Base-by-base conservation (phyloP, 371 early-diverging fungal genomes). In the Neoconidiobolus thromboides region DNA sequence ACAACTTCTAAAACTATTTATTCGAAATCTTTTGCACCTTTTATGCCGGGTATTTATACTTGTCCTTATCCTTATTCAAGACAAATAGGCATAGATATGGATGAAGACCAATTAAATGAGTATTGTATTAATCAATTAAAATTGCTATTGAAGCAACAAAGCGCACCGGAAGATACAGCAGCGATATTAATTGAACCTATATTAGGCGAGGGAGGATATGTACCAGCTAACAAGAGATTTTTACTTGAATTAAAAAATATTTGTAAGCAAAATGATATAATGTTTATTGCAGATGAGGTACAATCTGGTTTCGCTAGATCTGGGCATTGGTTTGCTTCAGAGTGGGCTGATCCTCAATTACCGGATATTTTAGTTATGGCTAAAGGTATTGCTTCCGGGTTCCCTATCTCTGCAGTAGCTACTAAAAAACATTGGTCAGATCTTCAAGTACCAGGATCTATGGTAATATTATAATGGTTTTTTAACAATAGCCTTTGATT, bases 221-320 rank as follows among this genome's bases (percentile, higher is more conserved):
- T 79, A 60, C 77, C 77, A 62, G 86, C 89, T 1, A 81, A 85
- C 5, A 68, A 81, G 5, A 65, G 63, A 7, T 89, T 79, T 64
- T 83, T 85, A 71, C 77, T 75, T 42, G 70, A 68, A 1, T 64
- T 87, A 50, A 75, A 86, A 53, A 72, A 77, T 2, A 63, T 87
- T 57, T 86, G 87, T 42, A 64, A 73, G 47, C 67, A 75, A 49
- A 60, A 79, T 53, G 80, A 76, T 39, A 78, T 86, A 10, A 66
- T 85, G 49, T 75, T 89, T 64, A 86, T 89, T 61, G 85, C 83
- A 5, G 90, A 89, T 59, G 90, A 89, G 64, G 86, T 87, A 15
- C 89, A 89, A 64, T 84, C 85, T 0, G 90, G 90, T 48, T 85
- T 84, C 9, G 87, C 86, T n/a, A 79, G 85, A 26, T 83, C 89